Conservation (phyloP, 2,329 filamentous ascomycete genomes). For the Aspergillus sp. region DNA sequence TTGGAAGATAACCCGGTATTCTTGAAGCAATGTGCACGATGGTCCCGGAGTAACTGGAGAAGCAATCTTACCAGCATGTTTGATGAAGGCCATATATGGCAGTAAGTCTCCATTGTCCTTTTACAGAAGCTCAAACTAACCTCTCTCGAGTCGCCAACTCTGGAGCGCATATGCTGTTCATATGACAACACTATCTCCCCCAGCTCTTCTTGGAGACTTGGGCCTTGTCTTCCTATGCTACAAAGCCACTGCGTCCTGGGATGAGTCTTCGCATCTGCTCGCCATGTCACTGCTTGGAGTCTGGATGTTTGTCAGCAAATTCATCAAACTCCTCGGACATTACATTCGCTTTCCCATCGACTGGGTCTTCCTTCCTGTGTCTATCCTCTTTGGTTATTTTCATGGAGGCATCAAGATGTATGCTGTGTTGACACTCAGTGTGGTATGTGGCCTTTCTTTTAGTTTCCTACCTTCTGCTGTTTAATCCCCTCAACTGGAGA, state of each 20-base stretch:
- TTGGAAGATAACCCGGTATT: constrained; percentile 88
- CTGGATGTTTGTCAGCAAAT: constrained; percentile 88
- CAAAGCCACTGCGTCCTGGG: constrained; percentile 69
- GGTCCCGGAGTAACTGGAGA: constrained; percentile 97
- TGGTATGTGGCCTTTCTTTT: constrained; percentile 59
- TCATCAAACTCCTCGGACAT: constrained; percentile 85
- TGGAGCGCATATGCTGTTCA: constrained; percentile 96
- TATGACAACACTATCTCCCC: constrained; percentile 87
- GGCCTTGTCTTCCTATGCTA: constrained; percentile 71
- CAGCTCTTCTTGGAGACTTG: constrained; percentile 79
- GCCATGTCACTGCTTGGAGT: constrained; percentile 66
- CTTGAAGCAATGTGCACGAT: constrained; percentile 88
- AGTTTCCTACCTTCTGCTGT: not conserved
- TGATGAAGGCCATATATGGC: constrained; percentile 81
- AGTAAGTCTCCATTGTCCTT: constrained; percentile 63
- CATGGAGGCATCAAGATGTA: constrained; percentile 93
- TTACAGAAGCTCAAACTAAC: constrained; percentile 22
- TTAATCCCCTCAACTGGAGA: not conserved
- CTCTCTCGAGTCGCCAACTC: constrained; percentile 71
- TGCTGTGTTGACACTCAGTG: constrained; percentile 78
- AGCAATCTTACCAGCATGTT: constrained; percentile 93
- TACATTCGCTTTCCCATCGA: constrained; percentile 85
- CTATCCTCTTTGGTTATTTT: constrained; percentile 87
- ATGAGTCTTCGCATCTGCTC: constrained; percentile 55
- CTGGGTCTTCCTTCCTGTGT: constrained; percentile 78